Conservation (phyloP, 2,329 filamentous ascomycete genomes). For the Nemania sp. region DNA sequence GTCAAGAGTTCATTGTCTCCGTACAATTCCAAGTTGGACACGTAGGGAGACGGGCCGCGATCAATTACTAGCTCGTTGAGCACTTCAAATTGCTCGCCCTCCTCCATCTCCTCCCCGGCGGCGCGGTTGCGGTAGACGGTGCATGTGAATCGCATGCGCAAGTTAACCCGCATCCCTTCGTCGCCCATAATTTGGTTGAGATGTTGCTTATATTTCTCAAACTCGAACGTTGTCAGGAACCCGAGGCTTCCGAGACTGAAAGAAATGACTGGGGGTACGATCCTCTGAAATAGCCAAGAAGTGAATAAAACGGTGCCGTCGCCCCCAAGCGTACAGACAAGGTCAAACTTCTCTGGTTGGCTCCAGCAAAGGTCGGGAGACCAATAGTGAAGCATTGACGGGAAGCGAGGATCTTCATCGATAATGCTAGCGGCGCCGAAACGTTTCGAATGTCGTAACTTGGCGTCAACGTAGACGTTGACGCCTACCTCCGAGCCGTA, state of each 20-base stretch:
- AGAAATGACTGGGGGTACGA: slow-evolving; percentile 82
- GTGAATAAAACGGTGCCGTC: slow-evolving; percentile 89
- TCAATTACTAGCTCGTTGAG: slow-evolving; percentile 99
- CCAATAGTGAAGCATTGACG: slow-evolving; percentile 91
- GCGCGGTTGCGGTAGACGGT: slow-evolving; percentile 82
- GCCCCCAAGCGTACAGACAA: slow-evolving; percentile 85
- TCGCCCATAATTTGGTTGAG: slow-evolving; percentile 91
- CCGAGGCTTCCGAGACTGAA: slow-evolving; percentile 84
- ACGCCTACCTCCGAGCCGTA: slow-evolving; percentile 91
- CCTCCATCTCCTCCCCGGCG: slow-evolving; percentile 69
- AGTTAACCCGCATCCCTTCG: slow-evolving; percentile 92
- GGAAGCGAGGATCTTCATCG: slow-evolving; percentile 74
- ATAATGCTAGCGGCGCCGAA: slow-evolving; percentile 79
- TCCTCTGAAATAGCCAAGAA: slow-evolving; percentile 88
- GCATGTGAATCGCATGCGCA: slow-evolving; percentile 98
- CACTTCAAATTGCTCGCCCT: slow-evolving; percentile 96
- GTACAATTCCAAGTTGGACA: slow-evolving; percentile 94
- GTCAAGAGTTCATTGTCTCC: slow-evolving; percentile 94
- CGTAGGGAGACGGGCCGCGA: slow-evolving; percentile 92
- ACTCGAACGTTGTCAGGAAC: slow-evolving; percentile 89
- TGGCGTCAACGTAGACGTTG: slow-evolving; percentile 97
- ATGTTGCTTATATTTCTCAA: slow-evolving; percentile 83
- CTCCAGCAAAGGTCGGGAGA: slow-evolving; percentile 94
- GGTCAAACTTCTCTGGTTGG: slow-evolving; percentile 90
- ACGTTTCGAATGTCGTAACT: slow-evolving; percentile 83